These are phyloP conservation scores for Paramarasmius palmivorus DNA, from an alignment of 1,284 basidiomycete genomes.

Conservation along the genomic window DNA sequence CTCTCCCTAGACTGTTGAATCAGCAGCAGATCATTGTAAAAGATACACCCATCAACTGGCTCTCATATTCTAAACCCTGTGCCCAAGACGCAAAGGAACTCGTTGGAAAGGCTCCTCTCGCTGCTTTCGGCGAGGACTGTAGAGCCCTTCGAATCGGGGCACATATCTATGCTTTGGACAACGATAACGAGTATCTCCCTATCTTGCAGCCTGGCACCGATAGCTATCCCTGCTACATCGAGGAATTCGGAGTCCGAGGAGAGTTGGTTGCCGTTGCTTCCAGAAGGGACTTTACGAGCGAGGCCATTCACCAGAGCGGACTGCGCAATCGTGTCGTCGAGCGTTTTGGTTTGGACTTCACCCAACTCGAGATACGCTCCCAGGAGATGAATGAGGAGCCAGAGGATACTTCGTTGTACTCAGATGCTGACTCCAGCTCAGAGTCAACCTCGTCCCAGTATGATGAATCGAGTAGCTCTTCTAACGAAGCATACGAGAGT, in stretches of 20 bases:
- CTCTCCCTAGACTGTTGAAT: not conserved
- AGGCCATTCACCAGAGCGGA: too few relatives aligned
- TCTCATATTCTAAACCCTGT: not conserved
- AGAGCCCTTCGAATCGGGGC: not conserved
- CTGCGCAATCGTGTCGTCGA: not conserved
- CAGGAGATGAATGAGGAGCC: not conserved
- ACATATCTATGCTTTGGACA: too few relatives aligned
- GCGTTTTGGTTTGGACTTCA: not conserved
- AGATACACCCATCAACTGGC: constrained; percentile 18
- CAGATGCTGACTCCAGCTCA: too few relatives aligned
- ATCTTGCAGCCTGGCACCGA: not conserved
- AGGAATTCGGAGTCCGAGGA: constrained; percentile 16
- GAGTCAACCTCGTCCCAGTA: too few relatives aligned
- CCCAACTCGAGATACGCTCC: not conserved
- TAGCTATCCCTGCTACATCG: constrained; percentile 8
- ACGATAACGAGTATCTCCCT: too few relatives aligned
- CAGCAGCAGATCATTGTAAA: constrained; percentile 2
- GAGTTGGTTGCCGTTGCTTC: constrained; percentile 10
- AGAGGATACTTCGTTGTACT: too few relatives aligned
- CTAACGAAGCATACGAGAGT: constrained; percentile 23
- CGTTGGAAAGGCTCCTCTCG: constrained; percentile 12
- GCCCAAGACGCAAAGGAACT: not conserved
- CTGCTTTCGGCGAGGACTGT: constrained; percentile 19
- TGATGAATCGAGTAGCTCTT: constrained; percentile 8
- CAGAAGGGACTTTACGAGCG: not conserved